phyloP scores from a whole-genome alignment of 1,284 basidiomycete genomes.

The Trichosporon asahii region DNA sequence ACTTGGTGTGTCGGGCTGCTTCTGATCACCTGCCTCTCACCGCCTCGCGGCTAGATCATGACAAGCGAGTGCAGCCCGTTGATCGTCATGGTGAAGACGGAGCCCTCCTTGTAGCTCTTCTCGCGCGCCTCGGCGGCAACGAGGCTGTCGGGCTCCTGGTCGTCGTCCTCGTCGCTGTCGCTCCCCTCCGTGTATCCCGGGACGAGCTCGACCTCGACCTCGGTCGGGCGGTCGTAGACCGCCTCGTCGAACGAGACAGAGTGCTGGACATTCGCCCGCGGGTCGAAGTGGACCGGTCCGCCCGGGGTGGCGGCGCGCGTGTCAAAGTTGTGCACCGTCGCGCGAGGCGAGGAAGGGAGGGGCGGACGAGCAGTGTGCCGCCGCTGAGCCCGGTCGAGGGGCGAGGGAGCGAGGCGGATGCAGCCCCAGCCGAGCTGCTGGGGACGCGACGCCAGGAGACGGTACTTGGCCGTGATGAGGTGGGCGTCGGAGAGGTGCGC shows the following conservation, averaged over 20 bases:
- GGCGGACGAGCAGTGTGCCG: background rate
- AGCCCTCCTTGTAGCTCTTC: slow-evolving; percentile 40
- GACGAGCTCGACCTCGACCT: slow-evolving; percentile 28
- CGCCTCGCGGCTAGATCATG: slow-evolving; percentile 31
- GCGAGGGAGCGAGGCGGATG: slow-evolving; percentile 43
- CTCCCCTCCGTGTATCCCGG: slow-evolving; percentile 27
- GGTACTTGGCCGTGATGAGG: slow-evolving; percentile 41
- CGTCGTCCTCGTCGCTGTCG: slow-evolving; percentile 39
- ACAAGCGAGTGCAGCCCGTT: slow-evolving; percentile 47
- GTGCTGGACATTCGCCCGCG: background rate
- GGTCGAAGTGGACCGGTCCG: background rate
- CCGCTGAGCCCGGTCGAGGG: slow-evolving; percentile 18
- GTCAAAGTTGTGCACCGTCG: slow-evolving; percentile 15
- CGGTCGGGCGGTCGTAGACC: slow-evolving; percentile 27
- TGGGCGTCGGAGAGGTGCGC: slow-evolving; percentile 39
- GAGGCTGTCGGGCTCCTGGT: slow-evolving; percentile 39
- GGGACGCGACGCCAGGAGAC: slow-evolving; percentile 43
- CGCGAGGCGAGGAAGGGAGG: slow-evolving; percentile 12
- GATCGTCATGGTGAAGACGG: slow-evolving; percentile 44
- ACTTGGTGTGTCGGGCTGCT: background rate
- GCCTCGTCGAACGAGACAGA: slow-evolving; percentile 13
- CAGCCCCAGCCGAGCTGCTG: slow-evolving; percentile 41
- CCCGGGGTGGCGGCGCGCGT: background rate
- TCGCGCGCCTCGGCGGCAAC: slow-evolving; percentile 40
- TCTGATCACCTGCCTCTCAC: background rate